A percentile compares a stretch with the other conserved stretches of the same genome.
Conservation (phyloP, 1,139 yeast species). For the Kurtzmaniella quercitrusa region DNA sequence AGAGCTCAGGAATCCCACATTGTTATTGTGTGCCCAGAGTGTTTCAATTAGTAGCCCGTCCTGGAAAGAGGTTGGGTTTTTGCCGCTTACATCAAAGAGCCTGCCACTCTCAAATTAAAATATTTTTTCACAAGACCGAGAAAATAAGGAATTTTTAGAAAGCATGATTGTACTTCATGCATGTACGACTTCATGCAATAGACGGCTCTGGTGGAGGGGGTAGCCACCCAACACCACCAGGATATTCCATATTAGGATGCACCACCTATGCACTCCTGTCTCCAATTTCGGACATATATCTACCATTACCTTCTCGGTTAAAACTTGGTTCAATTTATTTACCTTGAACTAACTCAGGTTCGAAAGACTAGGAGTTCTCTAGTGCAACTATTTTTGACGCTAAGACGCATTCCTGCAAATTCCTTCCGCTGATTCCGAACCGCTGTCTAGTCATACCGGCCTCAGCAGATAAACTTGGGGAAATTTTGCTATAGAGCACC, state of each 20-base stretch:
- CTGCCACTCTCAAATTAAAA: neutral
- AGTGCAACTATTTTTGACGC: no score
- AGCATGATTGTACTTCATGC: neutral
- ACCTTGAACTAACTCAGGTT: neutral
- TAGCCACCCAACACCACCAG: neutral
- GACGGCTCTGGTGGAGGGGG: neutral
- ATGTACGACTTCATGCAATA: neutral
- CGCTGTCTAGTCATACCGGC: no score
- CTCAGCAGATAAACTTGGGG: no score
- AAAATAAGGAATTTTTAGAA: slow-evolving; percentile 1
- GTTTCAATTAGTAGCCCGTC: no score
- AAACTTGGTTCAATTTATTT: neutral
- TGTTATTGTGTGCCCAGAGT: no score
- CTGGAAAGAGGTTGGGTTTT: neutral
- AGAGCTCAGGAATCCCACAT: no score
- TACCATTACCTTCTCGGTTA: neutral
- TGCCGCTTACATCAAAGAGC: neutral
- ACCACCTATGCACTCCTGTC: neutral
- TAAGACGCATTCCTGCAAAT: no score
- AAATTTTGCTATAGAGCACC: no score
- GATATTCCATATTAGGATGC: slow-evolving; percentile 1
- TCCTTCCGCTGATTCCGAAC: no score
- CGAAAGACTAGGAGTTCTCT: neutral
- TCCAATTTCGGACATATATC: neutral
- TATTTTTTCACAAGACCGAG: neutral